Evolutionary conservation across 129 eudicot species (phyloP), one percentile per base, ranked within the genome.

Genomic region (Tanacetum coccineum): DNA sequence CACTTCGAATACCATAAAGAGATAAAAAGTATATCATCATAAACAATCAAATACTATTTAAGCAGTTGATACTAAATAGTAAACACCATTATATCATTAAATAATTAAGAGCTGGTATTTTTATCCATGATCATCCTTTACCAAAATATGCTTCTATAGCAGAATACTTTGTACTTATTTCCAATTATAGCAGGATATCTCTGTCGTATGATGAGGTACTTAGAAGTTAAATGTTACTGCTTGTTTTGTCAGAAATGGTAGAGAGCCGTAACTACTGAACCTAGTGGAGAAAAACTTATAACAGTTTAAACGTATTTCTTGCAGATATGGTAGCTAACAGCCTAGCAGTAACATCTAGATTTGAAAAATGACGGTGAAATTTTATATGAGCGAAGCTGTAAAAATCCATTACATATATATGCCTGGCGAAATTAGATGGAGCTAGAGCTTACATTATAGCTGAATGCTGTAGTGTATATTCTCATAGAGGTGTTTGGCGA

Each of bases 81-180:
- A 21, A 62, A 72, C 40, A 62, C 56, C 48, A n/a, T 26, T 26
- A 26, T 26, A 26, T 4, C 39, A 30, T 30, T 64, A 63, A 30
- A 73, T 32, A 25, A 18, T 19, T 21, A 54, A 4, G 22, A 12
- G 42, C 7, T 40, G n/a, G 62, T 54, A 30, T 73, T 73, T 48
- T 54, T 15, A 21, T 46, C 53, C 71, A 64, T 64, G 52, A 64
- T 19, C 45, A 32, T 49, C 8, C 12, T 12, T 36, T 49, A 49
- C 62, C 71, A 26, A 44, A 25, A 11, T 64, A 53, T 54, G 59
- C 49, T 25, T 64, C 42, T 9, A 30, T 40, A 52, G 22, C 4
- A 8, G 51, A 50, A 63, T 64, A 53, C 28, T 21, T 73, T 25
- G 21, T 42, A 15, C 13, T 12, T 61, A 60, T 61, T 71, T 57